A percentile compares a stretch with the other conserved stretches of the same genome.
phyloP scores from a whole-genome alignment of 352 stramenopile species.

The Phytophthora melonis region DNA sequence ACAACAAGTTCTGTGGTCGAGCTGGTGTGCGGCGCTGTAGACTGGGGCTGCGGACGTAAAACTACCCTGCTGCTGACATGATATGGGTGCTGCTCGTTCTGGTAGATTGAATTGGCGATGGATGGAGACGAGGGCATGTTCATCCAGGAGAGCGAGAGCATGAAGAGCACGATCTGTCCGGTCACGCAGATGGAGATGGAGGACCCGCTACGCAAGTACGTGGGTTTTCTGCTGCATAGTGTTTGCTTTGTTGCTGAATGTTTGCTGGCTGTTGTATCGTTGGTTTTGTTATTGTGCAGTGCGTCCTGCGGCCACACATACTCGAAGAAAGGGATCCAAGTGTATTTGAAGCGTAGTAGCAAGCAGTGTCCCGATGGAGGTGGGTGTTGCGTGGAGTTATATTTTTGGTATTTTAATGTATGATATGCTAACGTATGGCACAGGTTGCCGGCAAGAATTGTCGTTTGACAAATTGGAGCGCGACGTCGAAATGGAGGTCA shows the following conservation, averaged over 20 bases:
- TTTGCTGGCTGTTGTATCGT: background rate
- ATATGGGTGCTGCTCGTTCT: background rate
- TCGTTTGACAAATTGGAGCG: slow-evolving; percentile 70
- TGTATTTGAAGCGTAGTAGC: slow-evolving; percentile 47
- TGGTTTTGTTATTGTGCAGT: slow-evolving; percentile 41
- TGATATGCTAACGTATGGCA: slow-evolving; percentile 10
- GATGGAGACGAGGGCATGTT: slow-evolving; percentile 82
- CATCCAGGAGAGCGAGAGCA: slow-evolving; percentile 85
- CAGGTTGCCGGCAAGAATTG: slow-evolving; percentile 79
- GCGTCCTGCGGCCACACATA: slow-evolving; percentile 82
- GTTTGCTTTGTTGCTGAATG: background rate
- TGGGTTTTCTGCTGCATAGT: background rate
- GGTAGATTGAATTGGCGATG: slow-evolving; percentile 75
- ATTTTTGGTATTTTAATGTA: background rate
- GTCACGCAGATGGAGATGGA: slow-evolving; percentile 87
- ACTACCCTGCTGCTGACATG: background rate
- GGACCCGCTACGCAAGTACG: slow-evolving; percentile 79
- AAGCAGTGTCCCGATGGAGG: slow-evolving; percentile 76
- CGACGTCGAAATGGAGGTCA: slow-evolving; percentile 90
- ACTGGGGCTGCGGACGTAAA: background rate
- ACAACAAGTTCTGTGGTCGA: slow-evolving; percentile 82
- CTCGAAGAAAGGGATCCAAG: slow-evolving; percentile 76
- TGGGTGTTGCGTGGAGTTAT: slow-evolving; percentile 21
- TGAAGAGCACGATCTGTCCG: slow-evolving; percentile 74
- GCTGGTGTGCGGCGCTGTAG: slow-evolving; percentile 58